A percentile compares a stretch with the other conserved stretches of the same genome.
Conservation (phyloP, 2,329 filamentous ascomycete genomes). For the Paracorniculantispora psalliotae region DNA sequence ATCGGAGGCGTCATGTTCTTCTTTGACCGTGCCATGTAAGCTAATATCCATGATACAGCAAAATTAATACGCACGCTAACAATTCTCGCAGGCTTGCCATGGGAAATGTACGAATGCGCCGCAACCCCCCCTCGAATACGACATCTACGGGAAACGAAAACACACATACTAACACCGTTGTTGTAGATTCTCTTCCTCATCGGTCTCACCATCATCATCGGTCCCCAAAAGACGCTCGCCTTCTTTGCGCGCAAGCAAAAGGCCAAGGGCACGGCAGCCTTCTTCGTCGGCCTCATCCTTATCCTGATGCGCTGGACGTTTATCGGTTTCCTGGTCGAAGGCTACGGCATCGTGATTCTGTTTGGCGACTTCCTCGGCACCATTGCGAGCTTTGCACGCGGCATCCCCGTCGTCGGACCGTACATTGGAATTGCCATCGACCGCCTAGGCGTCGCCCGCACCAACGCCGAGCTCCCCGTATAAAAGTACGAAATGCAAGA, state of each 20-base stretch:
- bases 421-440: conserved; percentile 75
- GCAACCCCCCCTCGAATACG: conserved; percentile 13
- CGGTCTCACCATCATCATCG: conserved; percentile 93
- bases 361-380: conserved; percentile 97
- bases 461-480: conserved; percentile 74
- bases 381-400: conserved; percentile 80
- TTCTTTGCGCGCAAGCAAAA: conserved; percentile 97
- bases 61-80: conserved; percentile 14
- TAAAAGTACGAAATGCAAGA: too few relatives aligned
- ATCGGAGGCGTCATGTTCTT: conserved; percentile 93
- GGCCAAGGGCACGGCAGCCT: conserved; percentile 83
- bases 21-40: conserved; percentile 93
- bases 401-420: conserved; percentile 78
- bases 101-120: conserved; percentile 69
- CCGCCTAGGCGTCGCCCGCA: conserved; percentile 60
- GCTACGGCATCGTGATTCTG: conserved; percentile 87
- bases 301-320: conserved; percentile 90
- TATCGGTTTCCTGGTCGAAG: conserved; percentile 81
- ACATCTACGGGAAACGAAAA: neutral
- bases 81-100: conserved; percentile 70
- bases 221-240: conserved; percentile 78
- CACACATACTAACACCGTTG: conserved; percentile 6
- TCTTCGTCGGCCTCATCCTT: conserved; percentile 74
- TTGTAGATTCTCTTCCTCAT: conserved; percentile 91
- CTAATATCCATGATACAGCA: neutral